Evolutionary conservation across 257 asterid species (phyloP), one percentile per base, ranked within the genome.

Genomic region (Pogostemon cablin): DNA sequence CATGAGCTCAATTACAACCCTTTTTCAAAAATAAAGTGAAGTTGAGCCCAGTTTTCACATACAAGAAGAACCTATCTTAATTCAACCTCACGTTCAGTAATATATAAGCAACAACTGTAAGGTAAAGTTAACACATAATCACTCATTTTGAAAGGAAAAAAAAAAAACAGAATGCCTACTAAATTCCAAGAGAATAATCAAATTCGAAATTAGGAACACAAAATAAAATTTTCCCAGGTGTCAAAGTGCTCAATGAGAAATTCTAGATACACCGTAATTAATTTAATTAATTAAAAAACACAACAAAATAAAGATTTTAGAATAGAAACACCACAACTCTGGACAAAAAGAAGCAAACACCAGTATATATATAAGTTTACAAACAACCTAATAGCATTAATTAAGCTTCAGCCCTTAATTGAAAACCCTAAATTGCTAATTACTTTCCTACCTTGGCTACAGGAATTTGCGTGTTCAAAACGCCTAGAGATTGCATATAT

Each of bases 381-480:
- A 53, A 53, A 7, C 4, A 53, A 3, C 60, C 38, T 54, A 54
- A 54, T 0, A 52, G 7, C 60, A 54, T 17, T 6, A 52, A 15
- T 9, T 5, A 54, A 54, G n/a, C 37, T 20, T 37, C 37, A 17
- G 15, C 5, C 38, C 60, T 54, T 54, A 17, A 54, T 54, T 37
- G 38, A 54, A 25, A 54, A 54, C 60, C 60, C 37, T 54, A 54
- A 37, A 54, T 54, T 8, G 10, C 10, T 37, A 54, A 54, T 54
- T 54, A 9, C 3, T 2, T 54, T 6, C 7, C 32, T 25, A 25
- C 1, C 60, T 2, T 7, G 6, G 35, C 10, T 0, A 2, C 6
- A 6, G 7, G 65, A 20, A 52, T 40, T 47, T 34, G 73, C 59
- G 49, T n/a, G 48, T 76, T 63, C 75, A 58, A 71, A 55, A 6